phyloP scores from a whole-genome alignment of 164 flowering plant species.

The Sextonia rubra region DNA sequence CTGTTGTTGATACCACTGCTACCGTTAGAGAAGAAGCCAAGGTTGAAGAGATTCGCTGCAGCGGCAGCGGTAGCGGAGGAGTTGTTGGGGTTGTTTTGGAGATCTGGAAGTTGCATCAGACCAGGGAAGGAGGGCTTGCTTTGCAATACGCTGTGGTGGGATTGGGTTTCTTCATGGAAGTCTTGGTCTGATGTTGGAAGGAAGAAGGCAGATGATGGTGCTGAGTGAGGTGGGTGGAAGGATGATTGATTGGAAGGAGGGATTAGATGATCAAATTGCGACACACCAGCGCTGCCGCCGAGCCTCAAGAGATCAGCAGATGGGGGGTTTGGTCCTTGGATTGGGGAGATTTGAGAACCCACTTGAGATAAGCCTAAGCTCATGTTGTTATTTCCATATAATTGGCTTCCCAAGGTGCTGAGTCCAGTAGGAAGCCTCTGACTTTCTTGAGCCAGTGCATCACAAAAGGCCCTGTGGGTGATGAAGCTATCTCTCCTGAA shows the following conservation, averaged over 20 bases:
- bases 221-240: constrained; percentile 17
- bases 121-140: constrained; percentile 49
- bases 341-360: constrained; percentile 34
- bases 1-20: constrained; percentile 19
- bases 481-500: constrained; percentile 91
- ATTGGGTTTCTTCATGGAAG: constrained; percentile 31
- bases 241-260: constrained; percentile 26
- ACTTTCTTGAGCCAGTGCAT: constrained; percentile 85
- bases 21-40: constrained; percentile 44
- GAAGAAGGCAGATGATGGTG: constrained; percentile 29
- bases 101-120: constrained; percentile 58
- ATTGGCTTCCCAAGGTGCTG: constrained; percentile 49
- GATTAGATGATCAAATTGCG: constrained; percentile 43
- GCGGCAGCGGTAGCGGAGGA: constrained; percentile 20
- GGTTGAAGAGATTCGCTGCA: constrained; percentile 46
- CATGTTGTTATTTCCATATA: constrained; percentile 46
- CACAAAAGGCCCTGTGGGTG: constrained; percentile 91
- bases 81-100: constrained; percentile 30
- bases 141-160: constrained; percentile 30
- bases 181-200: constrained; percentile 30
- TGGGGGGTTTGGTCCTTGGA: constrained; percentile 35
- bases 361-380: constrained; percentile 48
- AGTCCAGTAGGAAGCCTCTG: constrained; percentile 57
- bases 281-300: constrained; percentile 24
- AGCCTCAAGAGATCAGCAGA: constrained; percentile 40